These are phyloP conservation scores for Funneliformis geosporum DNA, from an alignment of 192 early-diverging fungal species.

Conservation along the genomic window DNA sequence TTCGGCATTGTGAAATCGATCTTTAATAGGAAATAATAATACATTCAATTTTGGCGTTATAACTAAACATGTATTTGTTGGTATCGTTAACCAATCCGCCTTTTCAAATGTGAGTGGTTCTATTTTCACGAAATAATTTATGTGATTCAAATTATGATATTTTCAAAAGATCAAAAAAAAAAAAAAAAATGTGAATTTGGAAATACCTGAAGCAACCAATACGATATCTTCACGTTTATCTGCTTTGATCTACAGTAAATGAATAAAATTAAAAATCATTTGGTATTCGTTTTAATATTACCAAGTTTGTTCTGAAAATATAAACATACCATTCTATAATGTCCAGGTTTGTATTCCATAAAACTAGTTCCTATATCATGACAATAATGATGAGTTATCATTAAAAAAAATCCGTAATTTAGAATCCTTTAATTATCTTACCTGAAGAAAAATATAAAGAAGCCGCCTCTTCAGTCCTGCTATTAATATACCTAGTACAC, in stretches of 20 bases:
- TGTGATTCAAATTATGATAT: neutral
- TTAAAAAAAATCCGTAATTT: neutral
- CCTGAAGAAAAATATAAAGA: constrained; percentile 78
- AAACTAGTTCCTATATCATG: constrained; percentile 58
- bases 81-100: constrained; percentile 79
- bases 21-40: constrained; percentile 71
- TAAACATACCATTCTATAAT: constrained; percentile 62
- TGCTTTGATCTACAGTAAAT: constrained; percentile 43
- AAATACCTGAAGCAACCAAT: constrained; percentile 60
- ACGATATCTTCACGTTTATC: constrained; percentile 80
- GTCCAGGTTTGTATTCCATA: constrained; percentile 61
- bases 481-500: constrained; percentile 76
- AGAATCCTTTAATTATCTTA: neutral
- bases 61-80: constrained; percentile 72
- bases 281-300: neutral
- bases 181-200: neutral
- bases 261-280: neutral
- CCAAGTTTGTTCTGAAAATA: neutral
- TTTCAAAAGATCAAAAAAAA: neutral
- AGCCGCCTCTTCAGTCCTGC: constrained; percentile 65
- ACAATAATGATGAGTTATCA: neutral
- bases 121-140: neutral
- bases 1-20: constrained; percentile 55
- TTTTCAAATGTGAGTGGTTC: constrained; percentile 83
- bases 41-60: constrained; percentile 78